Conservation (phyloP, 2,329 filamentous ascomycete species). For the Colletotrichum aenigma region DNA sequence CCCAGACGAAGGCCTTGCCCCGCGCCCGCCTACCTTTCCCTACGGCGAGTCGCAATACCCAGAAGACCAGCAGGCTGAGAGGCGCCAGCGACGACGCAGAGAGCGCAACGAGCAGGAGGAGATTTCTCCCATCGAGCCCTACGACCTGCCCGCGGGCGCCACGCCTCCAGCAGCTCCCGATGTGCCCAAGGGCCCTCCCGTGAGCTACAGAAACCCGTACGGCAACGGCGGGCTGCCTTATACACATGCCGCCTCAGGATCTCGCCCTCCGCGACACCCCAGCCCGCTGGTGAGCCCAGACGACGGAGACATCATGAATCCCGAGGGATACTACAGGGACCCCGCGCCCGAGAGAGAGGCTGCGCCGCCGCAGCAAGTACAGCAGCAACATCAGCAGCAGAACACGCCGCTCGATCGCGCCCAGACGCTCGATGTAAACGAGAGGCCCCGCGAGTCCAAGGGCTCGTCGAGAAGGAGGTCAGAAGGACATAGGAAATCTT, state of each 20-base stretch:
- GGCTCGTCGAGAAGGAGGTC: slow-evolving; percentile 10
- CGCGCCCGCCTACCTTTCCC: slow-evolving; percentile 62
- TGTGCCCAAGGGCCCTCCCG: slow-evolving; percentile 61
- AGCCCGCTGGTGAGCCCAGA: slow-evolving; percentile 23
- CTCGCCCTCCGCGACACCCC: slow-evolving; percentile 29
- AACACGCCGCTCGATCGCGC: slow-evolving; percentile 31
- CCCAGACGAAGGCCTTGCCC: slow-evolving; percentile 56
- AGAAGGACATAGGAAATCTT: slow-evolving; percentile 38
- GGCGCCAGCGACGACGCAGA: slow-evolving; percentile 45
- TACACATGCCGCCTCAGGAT: slow-evolving; percentile 27
- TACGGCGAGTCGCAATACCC: slow-evolving; percentile 47
- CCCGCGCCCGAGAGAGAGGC: slow-evolving; percentile 11
- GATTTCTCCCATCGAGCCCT: slow-evolving; percentile 27
- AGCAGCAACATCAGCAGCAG: slow-evolving; percentile 22
- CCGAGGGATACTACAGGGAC: slow-evolving; percentile 36
- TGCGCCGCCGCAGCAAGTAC: slow-evolving; percentile 25
- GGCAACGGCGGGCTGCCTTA: slow-evolving; percentile 37
- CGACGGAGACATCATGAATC: slow-evolving; percentile 31
- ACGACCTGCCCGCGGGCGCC: slow-evolving; percentile 36
- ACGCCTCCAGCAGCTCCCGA: slow-evolving; percentile 62
- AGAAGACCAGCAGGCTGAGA: slow-evolving; percentile 46
- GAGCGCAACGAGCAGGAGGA: slow-evolving; percentile 33
- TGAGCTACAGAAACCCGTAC: slow-evolving; percentile 59
- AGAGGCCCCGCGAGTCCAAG: neutral
- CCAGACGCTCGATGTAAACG: slow-evolving; percentile 30